Evolutionary conservation across 768 basidiomycete species (phyloP), one percentile per base, ranked within the genome.

Genomic region (Cystobasidiopsis lactophilus): DNA sequence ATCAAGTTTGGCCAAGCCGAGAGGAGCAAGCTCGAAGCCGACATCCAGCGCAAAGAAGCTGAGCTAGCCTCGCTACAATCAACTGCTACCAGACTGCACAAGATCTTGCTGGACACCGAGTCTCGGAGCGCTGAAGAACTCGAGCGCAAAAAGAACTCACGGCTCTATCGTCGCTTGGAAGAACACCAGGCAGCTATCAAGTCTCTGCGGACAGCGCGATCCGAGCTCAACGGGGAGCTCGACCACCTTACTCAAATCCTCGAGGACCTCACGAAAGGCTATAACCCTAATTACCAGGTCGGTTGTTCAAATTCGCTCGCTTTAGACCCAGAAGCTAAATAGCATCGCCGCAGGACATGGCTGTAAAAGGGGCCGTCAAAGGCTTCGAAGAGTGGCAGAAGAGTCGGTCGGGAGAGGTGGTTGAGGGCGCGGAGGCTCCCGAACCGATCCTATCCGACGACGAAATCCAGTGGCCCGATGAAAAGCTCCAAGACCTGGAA

Each of bases 281-380:
- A 93, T 69, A 98, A 98, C 65, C 91, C 91, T 16, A 98, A 98
- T 66, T 95, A 95, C 67, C 89, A 95, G n/a, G n/a, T n/a, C n/a
- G n/a, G n/a, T n/a, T n/a, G n/a, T n/a, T n/a, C n/a, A n/a, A n/a
- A n/a, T n/a, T n/a, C n/a, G n/a, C n/a, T n/a, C n/a, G n/a, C n/a
- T n/a, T n/a, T n/a, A n/a, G n/a, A n/a, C n/a, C n/a, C n/a, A n/a
- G n/a, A n/a, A n/a, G n/a, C n/a, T n/a, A n/a, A n/a, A n/a, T n/a
- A n/a, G n/a, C n/a, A n/a, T n/a, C n/a, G n/a, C n/a, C n/a, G n/a
- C n/a, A n/a, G 65, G 91, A 98, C 64, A 96, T 98, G 91, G 88
- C 86, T 2, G 91, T 96, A 45, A 75, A 93, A 27, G 89, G 91
- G 59, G 89, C 91, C 18, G 88, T 95, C 16, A 78, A 86, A 44